Evolutionary conservation across 2,329 filamentous ascomycete species (phyloP).

Genomic region (Zasmidium citrigriseum): DNA sequence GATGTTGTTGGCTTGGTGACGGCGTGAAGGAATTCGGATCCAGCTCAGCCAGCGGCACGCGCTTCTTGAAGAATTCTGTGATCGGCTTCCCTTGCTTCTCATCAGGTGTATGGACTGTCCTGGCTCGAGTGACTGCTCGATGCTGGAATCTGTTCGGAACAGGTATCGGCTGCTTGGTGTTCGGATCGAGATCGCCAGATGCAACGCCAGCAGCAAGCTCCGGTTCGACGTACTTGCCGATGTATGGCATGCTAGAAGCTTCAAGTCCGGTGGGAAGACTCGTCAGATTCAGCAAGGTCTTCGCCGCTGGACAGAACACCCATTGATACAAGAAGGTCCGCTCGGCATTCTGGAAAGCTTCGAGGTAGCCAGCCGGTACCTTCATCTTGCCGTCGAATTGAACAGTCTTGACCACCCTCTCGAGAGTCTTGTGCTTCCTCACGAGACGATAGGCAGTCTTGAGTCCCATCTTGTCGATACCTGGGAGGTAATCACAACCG

Average conservation of each 20-base stretch:
- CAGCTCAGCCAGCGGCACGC: conserved; percentile 65
- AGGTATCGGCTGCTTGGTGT: conserved; percentile 70
- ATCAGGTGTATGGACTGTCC: conserved; percentile 44
- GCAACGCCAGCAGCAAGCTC: conserved; percentile 74
- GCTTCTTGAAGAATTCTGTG: conserved; percentile 65
- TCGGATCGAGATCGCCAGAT: conserved; percentile 80
- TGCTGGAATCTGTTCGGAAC: conserved; percentile 37
- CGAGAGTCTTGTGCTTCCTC: conserved; percentile 84
- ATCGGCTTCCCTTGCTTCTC: conserved; percentile 64
- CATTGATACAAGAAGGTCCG: conserved; percentile 92
- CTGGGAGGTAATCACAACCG: conserved; percentile 91
- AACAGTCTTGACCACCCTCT: conserved; percentile 76
- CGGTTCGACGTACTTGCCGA: conserved; percentile 62
- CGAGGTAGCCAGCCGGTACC: conserved; percentile 78
- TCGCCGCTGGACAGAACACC: conserved; percentile 78
- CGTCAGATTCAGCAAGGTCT: conserved; percentile 74
- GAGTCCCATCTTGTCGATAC: conserved; percentile 80
- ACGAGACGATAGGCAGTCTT: conserved; percentile 93
- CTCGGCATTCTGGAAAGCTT: conserved; percentile 82
- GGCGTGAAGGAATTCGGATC: conserved; percentile 68
- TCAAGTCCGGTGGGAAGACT: conserved; percentile 64
- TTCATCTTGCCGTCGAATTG: conserved; percentile 86
- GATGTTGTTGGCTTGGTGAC: conserved; percentile 63
- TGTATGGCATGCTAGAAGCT: conserved; percentile 73
- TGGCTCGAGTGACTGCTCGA: conserved; percentile 27